Conservation (phyloP, 2,329 filamentous ascomycete species). For the Epicoccum nigrum region DNA sequence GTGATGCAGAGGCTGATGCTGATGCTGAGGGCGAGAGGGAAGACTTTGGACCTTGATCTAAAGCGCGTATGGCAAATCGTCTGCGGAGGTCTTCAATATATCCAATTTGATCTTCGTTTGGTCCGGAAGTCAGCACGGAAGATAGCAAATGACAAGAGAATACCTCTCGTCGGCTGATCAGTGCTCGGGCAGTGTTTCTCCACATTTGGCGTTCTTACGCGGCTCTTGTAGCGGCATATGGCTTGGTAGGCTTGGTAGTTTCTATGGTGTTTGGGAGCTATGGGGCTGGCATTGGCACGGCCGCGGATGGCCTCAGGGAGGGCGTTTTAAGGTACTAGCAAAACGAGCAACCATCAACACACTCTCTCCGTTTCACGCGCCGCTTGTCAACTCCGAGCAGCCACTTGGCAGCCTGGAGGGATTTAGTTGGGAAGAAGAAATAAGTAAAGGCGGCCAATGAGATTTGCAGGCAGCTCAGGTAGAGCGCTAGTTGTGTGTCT, state of each 20-base stretch:
- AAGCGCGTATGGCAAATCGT: background rate
- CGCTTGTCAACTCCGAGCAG: no score
- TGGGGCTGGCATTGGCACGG: conserved; percentile 35
- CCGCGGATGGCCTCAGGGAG: conserved; percentile 41
- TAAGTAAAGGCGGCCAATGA: no score
- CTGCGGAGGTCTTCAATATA: background rate
- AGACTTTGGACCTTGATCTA: conserved; percentile 40
- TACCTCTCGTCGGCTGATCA: background rate
- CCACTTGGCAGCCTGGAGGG: no score
- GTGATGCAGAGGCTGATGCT: conserved; percentile 45
- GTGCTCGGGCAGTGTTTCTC: conserved; percentile 9
- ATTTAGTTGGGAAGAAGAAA: no score
- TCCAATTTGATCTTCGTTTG: background rate
- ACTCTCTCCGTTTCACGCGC: conserved; percentile 9
- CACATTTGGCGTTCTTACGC: conserved; percentile 16
- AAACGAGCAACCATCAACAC: conserved; percentile 14
- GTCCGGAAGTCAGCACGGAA: background rate
- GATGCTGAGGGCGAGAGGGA: conserved; percentile 50
- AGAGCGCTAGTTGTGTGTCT: no score
- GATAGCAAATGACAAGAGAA: background rate
- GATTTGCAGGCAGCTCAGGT: no score
- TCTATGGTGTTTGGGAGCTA: conserved; percentile 32
- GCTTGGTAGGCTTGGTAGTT: conserved; percentile 17
- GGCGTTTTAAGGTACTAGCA: conserved; percentile 38
- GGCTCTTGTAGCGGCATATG: conserved; percentile 17